Conservation (phyloP, 208 protist species). For the Wallacemonas collosoma region DNA sequence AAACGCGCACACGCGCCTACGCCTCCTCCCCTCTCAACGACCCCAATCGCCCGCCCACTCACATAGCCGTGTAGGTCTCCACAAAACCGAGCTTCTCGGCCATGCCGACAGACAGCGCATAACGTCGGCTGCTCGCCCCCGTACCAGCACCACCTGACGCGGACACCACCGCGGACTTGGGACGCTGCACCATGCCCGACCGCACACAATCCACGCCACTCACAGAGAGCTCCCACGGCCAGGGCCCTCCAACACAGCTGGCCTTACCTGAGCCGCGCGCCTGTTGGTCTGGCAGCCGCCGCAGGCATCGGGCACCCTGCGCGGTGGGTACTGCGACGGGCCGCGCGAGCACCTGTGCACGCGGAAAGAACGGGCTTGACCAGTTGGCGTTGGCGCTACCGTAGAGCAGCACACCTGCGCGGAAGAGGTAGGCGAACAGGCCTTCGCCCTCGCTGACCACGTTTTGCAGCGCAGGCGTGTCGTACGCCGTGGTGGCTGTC, state of each 20-base stretch:
- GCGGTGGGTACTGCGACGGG: constrained; percentile 5
- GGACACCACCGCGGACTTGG: constrained; percentile 28
- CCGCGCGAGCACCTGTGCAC: constrained; percentile 36
- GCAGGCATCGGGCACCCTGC: constrained; percentile 3
- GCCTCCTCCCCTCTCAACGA: too few relatives aligned
- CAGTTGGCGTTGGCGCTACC: constrained; percentile 54
- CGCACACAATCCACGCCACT: constrained; percentile 35
- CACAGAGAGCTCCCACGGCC: constrained; percentile 26
- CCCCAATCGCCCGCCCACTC: neutral
- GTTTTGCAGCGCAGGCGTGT: constrained; percentile 63
- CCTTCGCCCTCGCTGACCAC: constrained; percentile 38
- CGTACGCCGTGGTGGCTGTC: constrained; percentile 49
- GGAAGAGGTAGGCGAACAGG: constrained; percentile 35
- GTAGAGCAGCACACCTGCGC: constrained; percentile 48
- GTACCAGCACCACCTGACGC: constrained; percentile 12
- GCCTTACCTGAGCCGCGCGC: neutral
- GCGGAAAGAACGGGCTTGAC: constrained; percentile 60
- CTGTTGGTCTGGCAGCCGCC: neutral
- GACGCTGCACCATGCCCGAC: constrained; percentile 43
- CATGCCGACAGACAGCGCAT: constrained; percentile 48
- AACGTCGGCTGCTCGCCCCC: constrained; percentile 28
- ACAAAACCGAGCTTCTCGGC: constrained; percentile 64
- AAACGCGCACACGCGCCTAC: too few relatives aligned
- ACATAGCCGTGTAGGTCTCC: constrained; percentile 39
- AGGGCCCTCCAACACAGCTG: neutral